Conservation (phyloP, 148 eudicot genomes). For the Simmondsia chinensis region DNA sequence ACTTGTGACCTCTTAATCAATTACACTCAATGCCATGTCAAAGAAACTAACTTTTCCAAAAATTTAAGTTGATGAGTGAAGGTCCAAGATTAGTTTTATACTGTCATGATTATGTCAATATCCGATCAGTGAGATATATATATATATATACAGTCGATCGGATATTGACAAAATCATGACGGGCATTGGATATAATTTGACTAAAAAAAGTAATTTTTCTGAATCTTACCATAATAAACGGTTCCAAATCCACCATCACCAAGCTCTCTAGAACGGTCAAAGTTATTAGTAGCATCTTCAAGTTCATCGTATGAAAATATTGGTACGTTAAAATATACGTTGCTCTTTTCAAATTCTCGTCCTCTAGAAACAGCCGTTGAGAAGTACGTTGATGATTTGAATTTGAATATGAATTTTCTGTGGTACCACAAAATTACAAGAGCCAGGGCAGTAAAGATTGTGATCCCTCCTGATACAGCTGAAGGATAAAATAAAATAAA, state of each 20-base stretch:
- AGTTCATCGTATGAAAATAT: slow-evolving; percentile 45
- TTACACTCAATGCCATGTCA: too few species aligned
- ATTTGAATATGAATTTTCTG: slow-evolving; percentile 4
- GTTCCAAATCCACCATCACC: slow-evolving; percentile 59
- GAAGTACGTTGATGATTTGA: not conserved
- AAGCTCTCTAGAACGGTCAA: slow-evolving; percentile 32
- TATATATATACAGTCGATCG: too few species aligned
- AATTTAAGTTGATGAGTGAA: too few species aligned
- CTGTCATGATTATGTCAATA: too few species aligned
- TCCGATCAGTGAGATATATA: too few species aligned
- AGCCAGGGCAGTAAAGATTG: slow-evolving; percentile 2
- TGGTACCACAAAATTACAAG: slow-evolving; percentile 8
- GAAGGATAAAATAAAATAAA: too few species aligned
- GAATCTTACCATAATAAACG: slow-evolving; percentile 53
- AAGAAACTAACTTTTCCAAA: too few species aligned
- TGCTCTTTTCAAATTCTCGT: slow-evolving; percentile 20
- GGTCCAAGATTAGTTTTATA: too few species aligned
- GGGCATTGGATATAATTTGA: too few species aligned
- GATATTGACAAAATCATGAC: too few species aligned
- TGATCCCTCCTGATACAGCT: slow-evolving; percentile 15
- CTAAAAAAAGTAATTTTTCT: too few species aligned
- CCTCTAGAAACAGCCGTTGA: slow-evolving; percentile 6
- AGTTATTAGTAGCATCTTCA: slow-evolving; percentile 32
- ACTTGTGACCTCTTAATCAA: too few species aligned
- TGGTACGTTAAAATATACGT: slow-evolving; percentile 21